Percentiles rank a stretch among this genome's conserved stretches.
phyloP scores from a whole-genome alignment of 768 basidiomycete species.

The Mycena belliarum region DNA sequence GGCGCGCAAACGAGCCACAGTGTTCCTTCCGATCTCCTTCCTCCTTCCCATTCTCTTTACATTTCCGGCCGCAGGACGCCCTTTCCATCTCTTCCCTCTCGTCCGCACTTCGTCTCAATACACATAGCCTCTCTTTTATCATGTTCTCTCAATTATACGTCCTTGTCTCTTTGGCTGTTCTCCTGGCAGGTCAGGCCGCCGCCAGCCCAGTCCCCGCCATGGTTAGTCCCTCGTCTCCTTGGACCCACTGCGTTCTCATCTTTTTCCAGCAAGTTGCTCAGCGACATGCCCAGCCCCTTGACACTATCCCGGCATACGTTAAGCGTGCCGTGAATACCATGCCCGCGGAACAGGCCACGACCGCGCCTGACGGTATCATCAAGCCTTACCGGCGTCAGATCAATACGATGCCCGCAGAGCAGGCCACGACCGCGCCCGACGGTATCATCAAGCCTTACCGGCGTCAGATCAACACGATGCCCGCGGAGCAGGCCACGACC shows the following conservation, averaged over 20 bases:
- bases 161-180: conserved; percentile 40
- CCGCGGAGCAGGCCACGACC: conserved; percentile 25
- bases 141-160: conserved; percentile 49
- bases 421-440: not conserved
- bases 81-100: conserved; percentile 22
- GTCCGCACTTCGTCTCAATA: conserved; percentile 14
- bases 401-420: not conserved
- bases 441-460: not conserved
- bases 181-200: conserved; percentile 46
- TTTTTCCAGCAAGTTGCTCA: conserved; percentile 25
- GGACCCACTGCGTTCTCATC: not conserved
- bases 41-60: conserved; percentile 8
- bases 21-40: conserved; percentile 13
- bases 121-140: conserved; percentile 29
- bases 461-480: conserved; percentile 24
- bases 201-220: conserved; percentile 46
- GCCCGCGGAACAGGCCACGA: not conserved
- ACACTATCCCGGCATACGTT: conserved; percentile 45
- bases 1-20: too few species aligned
- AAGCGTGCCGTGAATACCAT: conserved; percentile 29
- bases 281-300: conserved; percentile 35
- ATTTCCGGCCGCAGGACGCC: conserved; percentile 27
- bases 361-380: not conserved
- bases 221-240: conserved; percentile 28
- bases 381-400: too few species aligned